A percentile compares a stretch with the other conserved stretches of the same genome.
These are phyloP conservation scores for Penstemon eatonii DNA, from an alignment of 257 asterid species.

Conservation along the genomic window DNA sequence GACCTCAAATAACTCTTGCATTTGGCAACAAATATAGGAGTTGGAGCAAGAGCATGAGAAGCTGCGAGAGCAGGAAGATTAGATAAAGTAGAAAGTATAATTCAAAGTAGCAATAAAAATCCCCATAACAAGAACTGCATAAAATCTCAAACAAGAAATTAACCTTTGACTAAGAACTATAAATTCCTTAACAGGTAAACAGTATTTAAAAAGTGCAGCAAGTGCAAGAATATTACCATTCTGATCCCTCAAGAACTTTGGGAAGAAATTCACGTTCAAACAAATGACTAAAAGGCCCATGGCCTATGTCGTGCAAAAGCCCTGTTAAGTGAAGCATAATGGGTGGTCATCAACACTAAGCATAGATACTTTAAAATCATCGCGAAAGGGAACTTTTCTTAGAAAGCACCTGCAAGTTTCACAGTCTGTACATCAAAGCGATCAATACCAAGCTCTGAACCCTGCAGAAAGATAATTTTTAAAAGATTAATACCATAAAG, in stretches of 20 bases:
- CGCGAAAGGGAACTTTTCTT: background rate
- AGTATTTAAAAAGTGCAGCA: constrained; percentile 8
- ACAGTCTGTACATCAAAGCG: constrained; percentile 72
- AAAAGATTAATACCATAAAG: constrained; percentile 2
- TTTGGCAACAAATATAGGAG: background rate
- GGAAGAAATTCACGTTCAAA: constrained; percentile 95
- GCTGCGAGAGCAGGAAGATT: background rate
- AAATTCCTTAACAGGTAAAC: constrained; percentile 19
- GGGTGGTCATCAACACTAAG: constrained; percentile 26
- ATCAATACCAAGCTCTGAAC: constrained; percentile 86
- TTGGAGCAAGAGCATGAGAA: background rate
- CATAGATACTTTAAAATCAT: constrained; percentile 24
- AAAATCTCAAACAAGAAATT: constrained; percentile 12
- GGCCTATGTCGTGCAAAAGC: constrained; percentile 93
- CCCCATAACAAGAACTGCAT: background rate
- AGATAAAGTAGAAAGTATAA: background rate
- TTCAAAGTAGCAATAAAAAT: background rate
- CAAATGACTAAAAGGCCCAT: constrained; percentile 94
- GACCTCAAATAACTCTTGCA: too few relatives aligned
- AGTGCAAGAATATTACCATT: constrained; percentile 56
- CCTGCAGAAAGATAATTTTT: constrained; percentile 48
- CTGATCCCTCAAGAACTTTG: constrained; percentile 49
- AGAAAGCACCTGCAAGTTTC: constrained; percentile 77
- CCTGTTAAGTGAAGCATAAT: constrained; percentile 45
- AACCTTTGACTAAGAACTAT: constrained; percentile 6